A percentile compares a stretch with the other conserved stretches of the same genome.
These are phyloP conservation scores for Rhodofomes roseus DNA, from an alignment of 1,284 basidiomycete species.

Conservation along the genomic window DNA sequence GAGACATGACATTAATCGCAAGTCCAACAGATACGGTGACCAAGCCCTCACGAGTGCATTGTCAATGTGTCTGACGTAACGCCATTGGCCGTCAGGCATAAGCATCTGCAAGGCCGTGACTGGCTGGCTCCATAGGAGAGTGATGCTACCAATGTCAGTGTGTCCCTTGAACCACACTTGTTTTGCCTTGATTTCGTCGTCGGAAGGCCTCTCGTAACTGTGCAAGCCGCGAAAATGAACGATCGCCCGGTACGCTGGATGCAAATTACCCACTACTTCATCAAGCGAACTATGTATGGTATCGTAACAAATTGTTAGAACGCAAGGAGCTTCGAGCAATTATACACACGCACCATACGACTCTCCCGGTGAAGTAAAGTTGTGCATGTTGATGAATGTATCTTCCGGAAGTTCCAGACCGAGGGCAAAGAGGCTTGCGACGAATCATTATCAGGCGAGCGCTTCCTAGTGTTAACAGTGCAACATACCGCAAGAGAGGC, in stretches of 20 bases:
- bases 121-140: constrained; percentile 57
- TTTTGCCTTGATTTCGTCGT: constrained; percentile 49
- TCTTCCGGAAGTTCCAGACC: constrained; percentile 32
- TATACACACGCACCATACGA: constrained; percentile 21
- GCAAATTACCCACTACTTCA: constrained; percentile 28
- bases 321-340: background rate
- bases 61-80: constrained; percentile 54
- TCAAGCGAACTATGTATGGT: constrained; percentile 26
- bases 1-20: background rate
- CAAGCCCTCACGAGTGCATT: constrained; percentile 44
- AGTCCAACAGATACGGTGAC: background rate
- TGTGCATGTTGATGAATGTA: constrained; percentile 27
- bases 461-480: too few species aligned
- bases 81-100: constrained; percentile 48
- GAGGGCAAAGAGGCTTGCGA: constrained; percentile 38
- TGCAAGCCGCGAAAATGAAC: background rate
- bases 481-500: constrained; percentile 21
- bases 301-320: background rate
- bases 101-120: constrained; percentile 56
- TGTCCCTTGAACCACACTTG: constrained; percentile 62
- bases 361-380: constrained; percentile 20
- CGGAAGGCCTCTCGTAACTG: constrained; percentile 32
- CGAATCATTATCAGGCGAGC: background rate
- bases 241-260: background rate
- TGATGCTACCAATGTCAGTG: constrained; percentile 35